Conservation (phyloP, 176 grass and related monocot species). For the Musa acuminata region DNA sequence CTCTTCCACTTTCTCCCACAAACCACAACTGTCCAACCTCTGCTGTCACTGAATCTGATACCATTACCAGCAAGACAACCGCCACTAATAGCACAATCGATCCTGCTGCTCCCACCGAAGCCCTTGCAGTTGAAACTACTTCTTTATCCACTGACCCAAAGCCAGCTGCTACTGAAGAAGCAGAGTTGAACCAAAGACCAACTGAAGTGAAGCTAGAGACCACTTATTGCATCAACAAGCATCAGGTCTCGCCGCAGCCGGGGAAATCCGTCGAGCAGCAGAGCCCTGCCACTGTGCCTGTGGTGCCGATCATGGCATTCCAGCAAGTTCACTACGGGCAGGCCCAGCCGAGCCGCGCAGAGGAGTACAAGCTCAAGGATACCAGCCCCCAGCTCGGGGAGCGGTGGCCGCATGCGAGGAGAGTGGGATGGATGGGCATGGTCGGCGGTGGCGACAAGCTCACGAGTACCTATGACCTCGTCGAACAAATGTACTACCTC, state of each 20-base stretch:
- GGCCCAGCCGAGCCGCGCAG: constrained; percentile 28
- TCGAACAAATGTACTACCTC: constrained; percentile 67
- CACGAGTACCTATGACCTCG: constrained; percentile 63
- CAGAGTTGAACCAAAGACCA: constrained; percentile 14
- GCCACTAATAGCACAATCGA: neutral
- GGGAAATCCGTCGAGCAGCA: constrained; percentile 22
- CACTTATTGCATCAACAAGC: constrained; percentile 18
- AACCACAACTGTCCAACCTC: neutral
- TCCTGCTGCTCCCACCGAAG: neutral
- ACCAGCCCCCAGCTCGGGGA: constrained; percentile 27
- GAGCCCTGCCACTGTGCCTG: constrained; percentile 3
- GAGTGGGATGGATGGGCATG: constrained; percentile 1
- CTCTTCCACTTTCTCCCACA: neutral
- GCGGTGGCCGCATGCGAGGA: constrained; percentile 28
- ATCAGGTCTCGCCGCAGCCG: constrained; percentile 15
- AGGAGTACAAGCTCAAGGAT: constrained; percentile 44
- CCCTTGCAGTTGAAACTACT: neutral
- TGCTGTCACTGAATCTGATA: neutral
- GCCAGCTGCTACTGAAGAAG: neutral
- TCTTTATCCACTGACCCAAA: neutral
- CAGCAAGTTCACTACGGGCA: constrained; percentile 48
- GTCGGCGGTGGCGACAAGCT: constrained; percentile 31
- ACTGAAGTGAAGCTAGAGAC: constrained; percentile 21
- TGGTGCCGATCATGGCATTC: constrained; percentile 36
- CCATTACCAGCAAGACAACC: neutral